phyloP scores from a whole-genome alignment of 176 grass and related monocot species.

The Poa annua region DNA sequence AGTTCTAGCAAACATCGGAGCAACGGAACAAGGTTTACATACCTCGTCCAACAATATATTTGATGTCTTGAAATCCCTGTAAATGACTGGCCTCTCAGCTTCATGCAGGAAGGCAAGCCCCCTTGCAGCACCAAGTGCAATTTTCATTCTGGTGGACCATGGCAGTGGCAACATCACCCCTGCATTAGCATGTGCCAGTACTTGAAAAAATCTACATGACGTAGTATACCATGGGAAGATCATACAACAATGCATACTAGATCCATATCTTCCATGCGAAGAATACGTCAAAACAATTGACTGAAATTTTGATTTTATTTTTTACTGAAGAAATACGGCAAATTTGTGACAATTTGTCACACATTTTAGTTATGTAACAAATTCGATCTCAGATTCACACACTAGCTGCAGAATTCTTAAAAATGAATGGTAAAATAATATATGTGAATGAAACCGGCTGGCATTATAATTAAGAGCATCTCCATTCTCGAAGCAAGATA shows the following conservation, averaged over 20 bases:
- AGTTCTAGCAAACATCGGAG: background rate
- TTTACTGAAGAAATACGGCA: background rate
- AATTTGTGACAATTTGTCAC: background rate
- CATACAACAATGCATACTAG: background rate
- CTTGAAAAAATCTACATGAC: background rate
- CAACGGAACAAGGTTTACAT: background rate
- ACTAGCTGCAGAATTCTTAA: background rate
- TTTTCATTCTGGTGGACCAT: conserved; percentile 77
- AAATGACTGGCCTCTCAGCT: conserved; percentile 81
- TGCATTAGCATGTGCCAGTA: conserved; percentile 30
- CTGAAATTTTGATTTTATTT: background rate
- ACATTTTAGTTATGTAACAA: background rate
- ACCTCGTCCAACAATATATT: conserved; percentile 85
- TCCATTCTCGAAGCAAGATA: background rate
- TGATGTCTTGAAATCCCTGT: conserved; percentile 84
- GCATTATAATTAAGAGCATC: background rate
- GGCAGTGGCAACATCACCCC: conserved; percentile 61
- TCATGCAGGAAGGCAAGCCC: conserved; percentile 78
- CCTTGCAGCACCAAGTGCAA: conserved; percentile 71
- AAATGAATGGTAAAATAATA: background rate
- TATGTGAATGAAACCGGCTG: background rate
- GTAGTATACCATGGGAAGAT: background rate
- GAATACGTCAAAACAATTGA: background rate
- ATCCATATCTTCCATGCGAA: too few species aligned
- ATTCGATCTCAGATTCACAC: background rate